These are phyloP conservation scores for Cyclanthera cordifolia DNA, from an alignment of 306 rosid species.

Conservation along the genomic window DNA sequence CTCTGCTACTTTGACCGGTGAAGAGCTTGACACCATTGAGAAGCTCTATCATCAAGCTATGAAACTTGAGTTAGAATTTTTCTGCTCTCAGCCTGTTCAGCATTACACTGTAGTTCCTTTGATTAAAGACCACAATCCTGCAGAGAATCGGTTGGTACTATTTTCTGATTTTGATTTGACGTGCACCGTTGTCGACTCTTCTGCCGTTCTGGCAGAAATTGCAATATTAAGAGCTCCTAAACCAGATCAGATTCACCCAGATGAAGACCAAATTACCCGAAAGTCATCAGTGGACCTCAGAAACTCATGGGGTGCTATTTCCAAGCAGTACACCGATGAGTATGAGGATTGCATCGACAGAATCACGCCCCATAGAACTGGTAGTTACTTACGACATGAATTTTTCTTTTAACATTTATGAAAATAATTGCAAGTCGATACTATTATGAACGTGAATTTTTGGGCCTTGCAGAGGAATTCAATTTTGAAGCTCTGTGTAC, in stretches of 20 bases:
- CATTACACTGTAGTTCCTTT: conserved; percentile 85
- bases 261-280: conserved; percentile 46
- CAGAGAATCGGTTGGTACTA: conserved; percentile 45
- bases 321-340: conserved; percentile 83
- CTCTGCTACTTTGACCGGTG: conserved; percentile 91
- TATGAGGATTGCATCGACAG: conserved; percentile 79
- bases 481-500: conserved; percentile 39
- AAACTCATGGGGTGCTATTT: conserved; percentile 65
- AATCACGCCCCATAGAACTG: conserved; percentile 45
- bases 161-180: conserved; percentile 98
- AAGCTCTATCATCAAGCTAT: conserved; percentile 90
- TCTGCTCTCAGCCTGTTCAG: conserved; percentile 58
- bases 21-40: conserved; percentile 90
- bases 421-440: conserved; percentile 4
- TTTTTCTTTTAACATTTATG: not conserved
- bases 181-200: conserved; percentile 85
- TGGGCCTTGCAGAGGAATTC: conserved; percentile 48
- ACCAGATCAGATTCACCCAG: conserved; percentile 61
- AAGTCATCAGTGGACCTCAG: conserved; percentile 76
- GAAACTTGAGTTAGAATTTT: conserved; percentile 86
- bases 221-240: conserved; percentile 82
- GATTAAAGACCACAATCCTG: conserved; percentile 55
- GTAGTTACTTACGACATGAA: conserved; percentile 21
- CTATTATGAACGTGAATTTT: conserved; percentile 1
- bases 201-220: conserved; percentile 93